Percentiles rank a stretch among this genome's conserved stretches.
These are phyloP conservation scores for Petunia axillaris DNA, from an alignment of 257 asterid species.

Conservation along the genomic window DNA sequence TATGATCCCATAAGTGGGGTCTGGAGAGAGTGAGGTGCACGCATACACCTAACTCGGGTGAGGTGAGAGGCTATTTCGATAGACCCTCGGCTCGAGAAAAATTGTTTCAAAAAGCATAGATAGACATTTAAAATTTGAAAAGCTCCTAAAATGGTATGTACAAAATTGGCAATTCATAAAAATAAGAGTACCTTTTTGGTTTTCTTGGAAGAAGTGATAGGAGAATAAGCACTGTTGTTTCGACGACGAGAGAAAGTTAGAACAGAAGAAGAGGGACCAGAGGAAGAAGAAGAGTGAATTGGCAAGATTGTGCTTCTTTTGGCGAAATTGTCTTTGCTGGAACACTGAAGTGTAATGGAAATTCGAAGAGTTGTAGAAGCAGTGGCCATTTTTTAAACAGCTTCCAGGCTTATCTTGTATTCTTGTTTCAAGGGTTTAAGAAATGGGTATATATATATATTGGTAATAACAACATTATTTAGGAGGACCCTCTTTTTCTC, in stretches of 20 bases:
- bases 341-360: constrained; percentile 38
- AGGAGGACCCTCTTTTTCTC: no score
- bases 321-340: constrained; percentile 35
- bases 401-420: not conserved
- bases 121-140: not conserved
- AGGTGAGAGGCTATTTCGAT: no score
- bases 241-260: constrained; percentile 70
- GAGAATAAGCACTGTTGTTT: constrained; percentile 33
- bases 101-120: not conserved
- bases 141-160: not conserved
- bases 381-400: constrained; percentile 44
- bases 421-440: not conserved
- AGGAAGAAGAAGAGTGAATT: constrained; percentile 30
- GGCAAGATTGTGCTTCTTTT: constrained; percentile 35
- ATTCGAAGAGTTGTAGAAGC: constrained; percentile 48
- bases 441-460: not conserved
- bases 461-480: no score
- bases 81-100: no score
- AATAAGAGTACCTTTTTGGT: constrained; percentile 41
- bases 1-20: no score
- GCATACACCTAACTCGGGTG: no score
- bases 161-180: not conserved
- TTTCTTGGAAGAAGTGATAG: constrained; percentile 48
- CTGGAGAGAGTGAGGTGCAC: no score
- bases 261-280: constrained; percentile 39